Conservation (phyloP, 768 basidiomycete species). For the Leccinum uliginosum region DNA sequence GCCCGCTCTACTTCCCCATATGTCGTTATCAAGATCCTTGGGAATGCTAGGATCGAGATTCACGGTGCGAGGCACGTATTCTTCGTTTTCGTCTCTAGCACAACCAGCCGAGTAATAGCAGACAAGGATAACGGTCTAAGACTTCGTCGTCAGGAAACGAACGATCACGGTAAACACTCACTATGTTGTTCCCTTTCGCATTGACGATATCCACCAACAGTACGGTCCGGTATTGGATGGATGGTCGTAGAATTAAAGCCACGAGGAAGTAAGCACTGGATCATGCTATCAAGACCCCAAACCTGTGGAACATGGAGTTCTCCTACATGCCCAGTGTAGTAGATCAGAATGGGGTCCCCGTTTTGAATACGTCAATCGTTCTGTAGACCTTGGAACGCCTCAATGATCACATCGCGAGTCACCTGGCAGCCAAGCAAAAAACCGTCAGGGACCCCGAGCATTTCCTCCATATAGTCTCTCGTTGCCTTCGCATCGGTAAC, state of each 20-base stretch:
- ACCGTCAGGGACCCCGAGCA: constrained; percentile 27
- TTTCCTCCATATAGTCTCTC: constrained; percentile 28
- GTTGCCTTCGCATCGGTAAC: constrained; percentile 39
- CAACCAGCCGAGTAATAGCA: constrained; percentile 42
- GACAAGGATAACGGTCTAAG: constrained; percentile 43
- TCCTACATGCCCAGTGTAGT: constrained; percentile 43
- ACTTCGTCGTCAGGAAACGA: not conserved
- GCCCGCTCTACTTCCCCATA: constrained; percentile 18
- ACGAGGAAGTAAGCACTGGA: constrained; percentile 31
- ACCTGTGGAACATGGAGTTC: constrained; percentile 28
- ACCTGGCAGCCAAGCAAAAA: constrained; percentile 37
- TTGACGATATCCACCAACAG: constrained; percentile 36
- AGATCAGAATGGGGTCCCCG: constrained; percentile 37
- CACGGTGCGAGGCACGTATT: constrained; percentile 6
- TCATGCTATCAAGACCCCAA: constrained; percentile 22
- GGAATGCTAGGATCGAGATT: constrained; percentile 2
- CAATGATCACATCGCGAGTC: constrained; percentile 33
- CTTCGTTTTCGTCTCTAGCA: constrained; percentile 20
- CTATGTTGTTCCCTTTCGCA: constrained; percentile 42
- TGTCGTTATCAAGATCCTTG: constrained; percentile 22
- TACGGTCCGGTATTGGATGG: constrained; percentile 41
- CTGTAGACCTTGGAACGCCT: constrained; percentile 20
- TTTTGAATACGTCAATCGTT: constrained; percentile 22
- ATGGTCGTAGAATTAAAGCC: constrained; percentile 23
- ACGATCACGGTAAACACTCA: constrained; percentile 13